phyloP scores from a whole-genome alignment of 1,284 basidiomycete genomes.

The Malassezia globosa region DNA sequence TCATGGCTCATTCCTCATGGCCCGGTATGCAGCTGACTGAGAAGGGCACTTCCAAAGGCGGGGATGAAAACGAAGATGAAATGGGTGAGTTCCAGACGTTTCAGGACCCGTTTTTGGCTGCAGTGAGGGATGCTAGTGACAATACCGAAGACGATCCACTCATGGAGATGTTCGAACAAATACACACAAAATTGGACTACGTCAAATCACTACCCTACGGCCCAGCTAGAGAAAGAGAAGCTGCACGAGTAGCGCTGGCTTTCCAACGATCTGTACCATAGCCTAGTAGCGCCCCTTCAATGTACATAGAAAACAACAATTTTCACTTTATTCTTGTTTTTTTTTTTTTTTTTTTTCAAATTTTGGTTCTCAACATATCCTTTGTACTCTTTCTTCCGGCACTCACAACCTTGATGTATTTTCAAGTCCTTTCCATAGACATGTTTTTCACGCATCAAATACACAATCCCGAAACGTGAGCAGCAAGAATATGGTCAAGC shows the following conservation, averaged over 20 bases:
- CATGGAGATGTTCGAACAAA: neutral
- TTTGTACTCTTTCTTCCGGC: no score
- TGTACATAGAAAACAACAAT: no score
- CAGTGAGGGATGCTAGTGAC: no score
- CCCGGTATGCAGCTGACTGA: neutral
- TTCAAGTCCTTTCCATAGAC: neutral
- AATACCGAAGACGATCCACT: slow-evolving; percentile 1
- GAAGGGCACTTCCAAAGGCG: neutral
- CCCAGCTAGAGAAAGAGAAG: neutral
- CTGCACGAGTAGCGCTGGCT: slow-evolving; percentile 7
- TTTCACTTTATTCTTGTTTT: no score
- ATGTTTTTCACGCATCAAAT: neutral
- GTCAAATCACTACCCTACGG: slow-evolving; percentile 7
- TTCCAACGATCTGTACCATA: neutral
- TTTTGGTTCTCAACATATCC: no score
- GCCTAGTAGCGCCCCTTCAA: no score
- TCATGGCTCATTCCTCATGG: slow-evolving; percentile 15
- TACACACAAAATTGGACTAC: slow-evolving; percentile 3
- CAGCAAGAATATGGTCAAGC: neutral
- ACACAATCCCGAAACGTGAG: slow-evolving; percentile 3
- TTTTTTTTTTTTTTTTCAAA: no score
- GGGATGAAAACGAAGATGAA: neutral
- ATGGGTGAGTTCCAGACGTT: neutral
- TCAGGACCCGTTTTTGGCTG: no score
- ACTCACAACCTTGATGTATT: no score